Evolutionary conservation across 208 protist genomes (phyloP).

Genomic region (Wallacemonas sp.): DNA sequence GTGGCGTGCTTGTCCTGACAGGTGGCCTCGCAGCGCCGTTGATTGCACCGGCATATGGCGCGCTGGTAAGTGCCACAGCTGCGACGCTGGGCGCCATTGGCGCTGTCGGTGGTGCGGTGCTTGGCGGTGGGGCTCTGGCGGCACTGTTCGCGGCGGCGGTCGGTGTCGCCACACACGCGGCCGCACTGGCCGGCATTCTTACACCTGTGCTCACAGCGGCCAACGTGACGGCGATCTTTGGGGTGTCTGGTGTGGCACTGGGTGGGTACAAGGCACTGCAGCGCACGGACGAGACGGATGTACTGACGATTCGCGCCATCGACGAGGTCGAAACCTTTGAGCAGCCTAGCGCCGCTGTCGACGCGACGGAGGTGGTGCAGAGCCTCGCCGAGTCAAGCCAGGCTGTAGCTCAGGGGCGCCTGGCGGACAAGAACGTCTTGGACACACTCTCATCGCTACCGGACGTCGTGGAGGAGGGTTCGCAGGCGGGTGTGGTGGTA

Average conservation of each 20-base stretch:
- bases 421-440: constrained; percentile 20
- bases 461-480: constrained; percentile 48
- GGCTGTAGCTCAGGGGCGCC: constrained; percentile 9
- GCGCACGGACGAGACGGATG: constrained; percentile 60
- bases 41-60: constrained; percentile 54
- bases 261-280: constrained; percentile 71
- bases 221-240: constrained; percentile 74
- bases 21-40: constrained; percentile 75
- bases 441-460: neutral
- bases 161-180: constrained; percentile 64
- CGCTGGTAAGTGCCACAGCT: constrained; percentile 41
- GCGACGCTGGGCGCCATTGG: constrained; percentile 57
- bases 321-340: constrained; percentile 64
- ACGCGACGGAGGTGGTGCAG: constrained; percentile 14
- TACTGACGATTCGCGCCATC: constrained; percentile 63
- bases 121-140: constrained; percentile 49
- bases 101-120: constrained; percentile 39
- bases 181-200: constrained; percentile 55
- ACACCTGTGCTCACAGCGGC: constrained; percentile 64
- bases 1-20: constrained; percentile 55
- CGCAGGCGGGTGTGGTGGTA: constrained; percentile 49
- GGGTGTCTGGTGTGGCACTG: constrained; percentile 60
- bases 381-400: constrained; percentile 17
- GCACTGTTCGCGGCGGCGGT: constrained; percentile 51
- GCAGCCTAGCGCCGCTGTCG: constrained; percentile 9